Conservation (phyloP, 805 yeast genomes). For the Scheffersomyces lignosus region DNA sequence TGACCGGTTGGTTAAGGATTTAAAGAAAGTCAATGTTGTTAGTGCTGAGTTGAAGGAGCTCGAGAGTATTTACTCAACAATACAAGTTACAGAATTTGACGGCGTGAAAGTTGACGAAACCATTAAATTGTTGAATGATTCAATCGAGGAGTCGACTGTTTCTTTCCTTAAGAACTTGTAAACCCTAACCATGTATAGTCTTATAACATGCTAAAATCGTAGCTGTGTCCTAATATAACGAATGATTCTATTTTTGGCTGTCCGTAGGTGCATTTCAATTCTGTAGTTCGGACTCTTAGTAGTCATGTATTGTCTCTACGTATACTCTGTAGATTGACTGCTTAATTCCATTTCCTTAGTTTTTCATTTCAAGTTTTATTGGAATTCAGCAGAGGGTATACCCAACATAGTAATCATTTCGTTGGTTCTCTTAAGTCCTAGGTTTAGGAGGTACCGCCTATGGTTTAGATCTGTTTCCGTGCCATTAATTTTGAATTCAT, state of each 20-base stretch:
- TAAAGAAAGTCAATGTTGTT: neutral
- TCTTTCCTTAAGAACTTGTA: constrained; percentile 3
- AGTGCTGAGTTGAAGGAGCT: neutral
- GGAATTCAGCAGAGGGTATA: constrained; percentile 6
- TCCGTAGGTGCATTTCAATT: no score
- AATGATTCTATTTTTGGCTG: no score
- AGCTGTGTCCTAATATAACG: no score
- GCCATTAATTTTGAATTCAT: constrained; percentile 32
- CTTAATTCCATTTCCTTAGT: no score
- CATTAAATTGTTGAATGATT: neutral
- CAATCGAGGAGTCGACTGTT: neutral
- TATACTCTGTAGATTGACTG: no score
- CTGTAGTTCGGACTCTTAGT: no score
- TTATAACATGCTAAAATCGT: no score
- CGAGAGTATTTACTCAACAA: neutral
- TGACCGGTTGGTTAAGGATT: neutral
- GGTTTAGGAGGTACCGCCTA: constrained; percentile 36
- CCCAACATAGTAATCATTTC: constrained; percentile 25
- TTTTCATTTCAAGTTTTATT: no score
- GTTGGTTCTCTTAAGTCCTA: constrained; percentile 29
- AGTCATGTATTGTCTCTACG: no score
- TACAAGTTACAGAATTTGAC: neutral
- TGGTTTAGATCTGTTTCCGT: constrained; percentile 31
- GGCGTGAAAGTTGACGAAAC: neutral
- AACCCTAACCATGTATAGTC: neutral